Percentiles rank a stretch among this genome's conserved stretches.
These are phyloP conservation scores for Termitomyces heimii DNA, from an alignment of 768 basidiomycete genomes.

Conservation along the genomic window DNA sequence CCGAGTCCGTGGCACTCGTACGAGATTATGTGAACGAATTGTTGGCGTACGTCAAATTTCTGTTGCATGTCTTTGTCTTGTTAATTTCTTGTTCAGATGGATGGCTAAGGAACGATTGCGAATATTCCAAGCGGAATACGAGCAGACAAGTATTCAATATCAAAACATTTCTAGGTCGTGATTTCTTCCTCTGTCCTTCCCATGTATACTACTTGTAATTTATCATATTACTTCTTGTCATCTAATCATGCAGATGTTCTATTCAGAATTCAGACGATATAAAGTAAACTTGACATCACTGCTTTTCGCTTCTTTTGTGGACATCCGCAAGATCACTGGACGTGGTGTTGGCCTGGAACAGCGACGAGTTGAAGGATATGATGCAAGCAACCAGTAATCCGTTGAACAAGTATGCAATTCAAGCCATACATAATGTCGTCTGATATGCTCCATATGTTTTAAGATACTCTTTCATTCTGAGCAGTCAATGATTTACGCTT, in stretches of 20 bases:
- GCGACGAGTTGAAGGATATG: neutral
- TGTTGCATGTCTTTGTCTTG: neutral
- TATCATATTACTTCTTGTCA: neutral
- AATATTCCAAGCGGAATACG: conserved; percentile 76
- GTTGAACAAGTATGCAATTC: no score
- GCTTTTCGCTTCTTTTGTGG: neutral
- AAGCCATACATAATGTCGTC: neutral
- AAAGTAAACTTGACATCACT: no score
- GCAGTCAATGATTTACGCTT: neutral
- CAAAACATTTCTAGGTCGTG: conserved; percentile 78
- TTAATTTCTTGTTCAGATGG: conserved; percentile 41
- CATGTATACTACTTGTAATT: neutral
- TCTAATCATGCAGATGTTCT: neutral
- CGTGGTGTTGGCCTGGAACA: neutral
- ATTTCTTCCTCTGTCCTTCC: conserved; percentile 11
- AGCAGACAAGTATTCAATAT: conserved; percentile 69
- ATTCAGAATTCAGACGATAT: neutral
- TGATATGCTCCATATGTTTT: neutral
- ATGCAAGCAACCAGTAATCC: neutral
- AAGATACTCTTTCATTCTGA: neutral
- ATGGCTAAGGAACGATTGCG: conserved; percentile 71
- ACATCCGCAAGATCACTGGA: neutral
- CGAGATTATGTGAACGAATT: conserved; percentile 89
- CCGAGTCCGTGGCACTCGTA: conserved; percentile 76
- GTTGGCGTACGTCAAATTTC: conserved; percentile 47